phyloP scores from a whole-genome alignment of 305 asterid species.

The Lippia alba region DNA sequence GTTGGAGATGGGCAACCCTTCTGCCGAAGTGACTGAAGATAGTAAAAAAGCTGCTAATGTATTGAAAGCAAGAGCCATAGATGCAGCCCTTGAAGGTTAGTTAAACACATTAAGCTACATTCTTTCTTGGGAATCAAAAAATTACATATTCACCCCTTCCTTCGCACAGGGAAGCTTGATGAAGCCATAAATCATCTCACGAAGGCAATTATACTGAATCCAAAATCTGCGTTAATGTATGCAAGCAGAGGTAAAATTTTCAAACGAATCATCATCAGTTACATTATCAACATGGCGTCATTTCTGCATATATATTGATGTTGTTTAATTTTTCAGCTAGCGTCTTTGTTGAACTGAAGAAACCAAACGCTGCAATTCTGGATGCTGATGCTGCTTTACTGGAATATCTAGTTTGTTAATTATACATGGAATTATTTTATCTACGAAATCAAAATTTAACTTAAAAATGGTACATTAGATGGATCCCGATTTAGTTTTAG shows the following conservation, averaged over 20 bases:
- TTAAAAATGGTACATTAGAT: slow-evolving; percentile 46
- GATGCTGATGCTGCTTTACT: slow-evolving; percentile 77
- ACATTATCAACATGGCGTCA: too few relatives aligned
- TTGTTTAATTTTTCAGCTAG: slow-evolving; percentile 54
- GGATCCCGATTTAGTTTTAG: slow-evolving; percentile 63
- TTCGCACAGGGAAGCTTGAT: slow-evolving; percentile 55
- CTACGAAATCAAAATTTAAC: slow-evolving; percentile 16
- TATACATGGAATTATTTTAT: not conserved
- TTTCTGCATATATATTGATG: too few relatives aligned
- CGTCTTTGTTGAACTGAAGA: slow-evolving; percentile 63
- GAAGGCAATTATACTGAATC: slow-evolving; percentile 62
- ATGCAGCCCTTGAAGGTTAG: slow-evolving; percentile 59
- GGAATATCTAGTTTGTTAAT: slow-evolving; percentile 33
- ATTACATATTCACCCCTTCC: not conserved
- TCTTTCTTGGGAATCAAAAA: slow-evolving; percentile 10
- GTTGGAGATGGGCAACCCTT: slow-evolving; percentile 69
- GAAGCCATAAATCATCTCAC: slow-evolving; percentile 55
- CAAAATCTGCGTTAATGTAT: slow-evolving; percentile 55
- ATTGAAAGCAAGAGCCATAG: slow-evolving; percentile 56
- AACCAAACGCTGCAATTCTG: slow-evolving; percentile 80
- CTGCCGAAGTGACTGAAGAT: slow-evolving; percentile 59
- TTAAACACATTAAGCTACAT: not conserved
- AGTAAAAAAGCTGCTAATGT: slow-evolving; percentile 53
- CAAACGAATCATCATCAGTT: not conserved
- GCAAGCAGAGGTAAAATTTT: slow-evolving; percentile 64